Evolutionary conservation across 495 filamentous ascomycete species (phyloP), one percentile per base, ranked within the genome.

Genomic region (Aspergillus hancockii): DNA sequence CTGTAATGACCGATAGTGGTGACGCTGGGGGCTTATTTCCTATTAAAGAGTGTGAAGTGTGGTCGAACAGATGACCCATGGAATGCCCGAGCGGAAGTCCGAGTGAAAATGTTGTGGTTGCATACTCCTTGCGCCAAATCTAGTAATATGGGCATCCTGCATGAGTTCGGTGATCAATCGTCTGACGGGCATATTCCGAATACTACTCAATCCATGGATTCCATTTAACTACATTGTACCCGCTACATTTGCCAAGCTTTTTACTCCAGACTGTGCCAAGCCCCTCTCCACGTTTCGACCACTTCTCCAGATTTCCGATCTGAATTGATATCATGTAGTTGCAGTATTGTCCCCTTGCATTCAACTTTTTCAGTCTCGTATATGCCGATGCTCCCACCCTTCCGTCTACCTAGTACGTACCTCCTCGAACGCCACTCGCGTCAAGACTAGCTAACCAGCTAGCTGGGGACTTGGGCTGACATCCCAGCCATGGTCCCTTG

Each of bases 231-330:
- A 28, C 38, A 16, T 41, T n/a, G 38, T 18, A 41, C 38, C 43
- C 19, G 13, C 23, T 19, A 47, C 21, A 47, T 21, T n/a, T 47
- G 43, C 43, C 43, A 47, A 47, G 43, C 43, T 47, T 47, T 45
- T 23, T 47, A 22, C 43, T 47, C 43, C 43, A 47, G 43, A 22
- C 21, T 22, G 43, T 22, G 43, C 19, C 43, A 47, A 47, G 43
- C 21, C 14, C 43, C 14, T 47, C 43, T 47, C 43, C 43, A 47
- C 43, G 19, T 47, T 47, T 47, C 43, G 8, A 21, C 10, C 8
- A 22, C 19, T 2, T 47, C 43, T 47, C 21, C 43, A 47, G 18
- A 6, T 22, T 23, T 41, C 16, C 38, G 38, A 36, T 40, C 10
- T 13, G 10, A 13, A 10, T 2, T 4, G 36, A 13, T n/a, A 4